Percentiles rank a stretch among this genome's conserved stretches.
Evolutionary conservation across 1,139 yeast species (phyloP).

Genomic region (Scheffersomyces titani): DNA sequence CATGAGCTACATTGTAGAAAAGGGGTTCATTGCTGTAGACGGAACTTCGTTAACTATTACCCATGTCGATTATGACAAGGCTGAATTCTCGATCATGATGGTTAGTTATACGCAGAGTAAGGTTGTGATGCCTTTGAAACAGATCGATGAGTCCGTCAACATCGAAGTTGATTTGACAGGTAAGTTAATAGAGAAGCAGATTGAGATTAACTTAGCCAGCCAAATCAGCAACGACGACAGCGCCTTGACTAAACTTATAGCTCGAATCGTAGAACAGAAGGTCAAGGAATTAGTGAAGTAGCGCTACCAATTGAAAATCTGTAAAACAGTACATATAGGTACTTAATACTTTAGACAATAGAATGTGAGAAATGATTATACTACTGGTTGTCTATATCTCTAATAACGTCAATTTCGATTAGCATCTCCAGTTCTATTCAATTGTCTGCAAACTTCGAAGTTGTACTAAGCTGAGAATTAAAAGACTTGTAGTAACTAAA

Average conservation of each 20-base stretch:
- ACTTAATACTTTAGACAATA: background rate
- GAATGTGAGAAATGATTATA: background rate
- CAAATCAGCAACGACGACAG: slow-evolving; percentile 52
- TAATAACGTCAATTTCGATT: background rate
- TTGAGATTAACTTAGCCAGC: slow-evolving; percentile 53
- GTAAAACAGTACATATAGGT: background rate
- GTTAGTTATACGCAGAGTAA: slow-evolving; percentile 86
- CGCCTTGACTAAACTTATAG: slow-evolving; percentile 44
- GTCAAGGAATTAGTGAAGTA: slow-evolving; percentile 18
- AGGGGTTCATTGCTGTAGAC: slow-evolving; percentile 89
- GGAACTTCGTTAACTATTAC: slow-evolving; percentile 95
- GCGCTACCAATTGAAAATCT: background rate
- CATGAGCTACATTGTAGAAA: slow-evolving; percentile 81
- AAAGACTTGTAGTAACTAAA: background rate
- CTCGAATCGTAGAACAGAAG: slow-evolving; percentile 53
- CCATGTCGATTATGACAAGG: slow-evolving; percentile 57
- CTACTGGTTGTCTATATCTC: background rate
- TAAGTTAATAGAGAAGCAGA: slow-evolving; percentile 86
- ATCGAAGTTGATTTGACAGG: slow-evolving; percentile 95
- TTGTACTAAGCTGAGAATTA: no score
- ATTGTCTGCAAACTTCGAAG: no score
- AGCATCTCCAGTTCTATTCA: background rate
- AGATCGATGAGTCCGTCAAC: slow-evolving; percentile 67
- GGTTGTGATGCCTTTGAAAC: slow-evolving; percentile 71
- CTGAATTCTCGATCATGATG: slow-evolving; percentile 81